phyloP scores from a whole-genome alignment of 1,284 basidiomycete genomes.

The Pyrrhoderma lamaoense region DNA sequence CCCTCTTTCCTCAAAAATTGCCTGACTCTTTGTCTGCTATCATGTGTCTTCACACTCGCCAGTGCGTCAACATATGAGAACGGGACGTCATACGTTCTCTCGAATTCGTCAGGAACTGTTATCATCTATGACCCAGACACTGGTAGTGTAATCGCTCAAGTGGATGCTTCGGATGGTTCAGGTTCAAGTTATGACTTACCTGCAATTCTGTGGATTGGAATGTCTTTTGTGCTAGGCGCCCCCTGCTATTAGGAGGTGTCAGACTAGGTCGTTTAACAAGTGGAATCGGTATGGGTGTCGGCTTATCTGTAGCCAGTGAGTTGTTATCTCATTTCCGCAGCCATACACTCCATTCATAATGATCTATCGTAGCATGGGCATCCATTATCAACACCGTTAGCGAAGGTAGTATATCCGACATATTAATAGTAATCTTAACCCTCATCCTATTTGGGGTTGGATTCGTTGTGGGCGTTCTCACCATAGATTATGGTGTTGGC shows the following conservation, averaged over 20 bases:
- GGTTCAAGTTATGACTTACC: constrained; percentile 41
- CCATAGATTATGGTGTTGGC: constrained; percentile 40
- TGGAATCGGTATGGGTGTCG: constrained; percentile 44
- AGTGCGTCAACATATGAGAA: constrained; percentile 5
- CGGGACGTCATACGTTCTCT: constrained; percentile 26
- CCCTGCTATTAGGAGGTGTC: constrained; percentile 52
- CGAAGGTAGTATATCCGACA: constrained; percentile 42
- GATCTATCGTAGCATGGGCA: constrained; percentile 41
- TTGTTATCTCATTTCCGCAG: constrained; percentile 11
- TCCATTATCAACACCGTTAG: constrained; percentile 50
- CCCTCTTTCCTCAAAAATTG: neutral
- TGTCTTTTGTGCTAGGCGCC: constrained; percentile 41
- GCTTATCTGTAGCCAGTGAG: constrained; percentile 43
- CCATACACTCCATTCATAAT: neutral
- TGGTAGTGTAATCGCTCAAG: constrained; percentile 40
- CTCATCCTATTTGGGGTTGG: constrained; percentile 43
- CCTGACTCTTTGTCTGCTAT: constrained; percentile 2
- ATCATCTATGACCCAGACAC: constrained; percentile 40
- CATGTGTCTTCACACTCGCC: neutral
- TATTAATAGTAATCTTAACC: constrained; percentile 41
- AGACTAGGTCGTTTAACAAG: constrained; percentile 48
- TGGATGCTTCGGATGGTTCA: constrained; percentile 49
- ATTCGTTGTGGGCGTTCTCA: constrained; percentile 44
- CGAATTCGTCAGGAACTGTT: constrained; percentile 34
- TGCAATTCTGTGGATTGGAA: constrained; percentile 51